A percentile compares a stretch with the other conserved stretches of the same genome.
phyloP scores from a whole-genome alignment of 1,139 yeast species.

The Lodderomyces oxycetoniae region DNA sequence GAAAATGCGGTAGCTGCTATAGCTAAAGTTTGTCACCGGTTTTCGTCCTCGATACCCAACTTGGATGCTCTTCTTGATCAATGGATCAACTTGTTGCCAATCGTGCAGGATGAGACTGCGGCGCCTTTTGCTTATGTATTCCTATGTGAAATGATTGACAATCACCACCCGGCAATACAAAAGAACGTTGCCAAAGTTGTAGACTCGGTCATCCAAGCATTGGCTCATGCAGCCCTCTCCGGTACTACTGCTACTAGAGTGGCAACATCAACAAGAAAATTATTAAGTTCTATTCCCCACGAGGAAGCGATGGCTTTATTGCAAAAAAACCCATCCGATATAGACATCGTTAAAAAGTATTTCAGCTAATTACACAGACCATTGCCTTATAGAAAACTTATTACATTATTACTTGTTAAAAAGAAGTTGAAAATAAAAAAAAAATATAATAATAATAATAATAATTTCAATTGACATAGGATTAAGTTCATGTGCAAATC shows the following conservation, averaged over 20 bases:
- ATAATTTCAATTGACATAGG: no score
- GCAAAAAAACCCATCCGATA: slow-evolving; percentile 58
- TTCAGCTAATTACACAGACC: slow-evolving; percentile 10
- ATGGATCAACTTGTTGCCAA: slow-evolving; percentile 83
- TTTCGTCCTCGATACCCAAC: slow-evolving; percentile 54
- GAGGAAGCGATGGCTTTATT: slow-evolving; percentile 62
- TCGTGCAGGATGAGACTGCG: slow-evolving; percentile 79
- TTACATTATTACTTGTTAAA: no score
- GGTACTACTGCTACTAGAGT: slow-evolving; percentile 69
- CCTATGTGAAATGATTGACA: slow-evolving; percentile 67
- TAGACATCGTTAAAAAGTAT: slow-evolving; percentile 55
- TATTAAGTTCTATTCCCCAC: slow-evolving; percentile 48
- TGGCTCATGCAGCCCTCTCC: slow-evolving; percentile 59
- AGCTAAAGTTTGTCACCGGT: slow-evolving; percentile 68
- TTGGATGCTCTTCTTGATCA: slow-evolving; percentile 59
- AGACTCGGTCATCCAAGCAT: slow-evolving; percentile 73
- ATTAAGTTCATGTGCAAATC: no score
- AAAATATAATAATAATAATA: no score
- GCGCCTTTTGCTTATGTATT: slow-evolving; percentile 85
- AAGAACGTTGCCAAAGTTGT: slow-evolving; percentile 60
- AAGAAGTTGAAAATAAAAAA: no score
- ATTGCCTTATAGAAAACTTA: no score
- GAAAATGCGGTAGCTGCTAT: slow-evolving; percentile 82
- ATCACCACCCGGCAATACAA: slow-evolving; percentile 58
- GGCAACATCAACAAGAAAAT: slow-evolving; percentile 54